phyloP scores from a whole-genome alignment of 1,139 yeast species.

The Geotrichum phurueaensis region DNA sequence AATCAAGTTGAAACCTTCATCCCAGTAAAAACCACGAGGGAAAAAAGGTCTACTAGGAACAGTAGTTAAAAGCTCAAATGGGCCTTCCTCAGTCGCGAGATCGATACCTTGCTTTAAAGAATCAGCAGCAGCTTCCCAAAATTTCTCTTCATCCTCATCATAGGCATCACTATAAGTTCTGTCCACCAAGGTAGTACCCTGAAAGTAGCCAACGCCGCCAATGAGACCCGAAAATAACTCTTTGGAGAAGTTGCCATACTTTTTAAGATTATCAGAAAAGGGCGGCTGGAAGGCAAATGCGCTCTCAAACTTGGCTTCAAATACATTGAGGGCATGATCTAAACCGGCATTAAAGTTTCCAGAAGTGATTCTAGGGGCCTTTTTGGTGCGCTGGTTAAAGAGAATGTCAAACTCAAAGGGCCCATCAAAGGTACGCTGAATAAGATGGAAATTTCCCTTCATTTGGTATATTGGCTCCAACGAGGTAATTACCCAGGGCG shows the following conservation, averaged over 20 bases:
- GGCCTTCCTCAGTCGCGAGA: constrained; percentile 29
- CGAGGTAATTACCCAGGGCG: constrained; percentile 41
- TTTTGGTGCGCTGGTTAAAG: constrained; percentile 42
- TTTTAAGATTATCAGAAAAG: constrained; percentile 39
- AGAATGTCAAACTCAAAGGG: constrained; percentile 70
- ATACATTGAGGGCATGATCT: constrained; percentile 35
- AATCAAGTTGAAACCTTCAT: constrained; percentile 90
- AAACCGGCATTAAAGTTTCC: constrained; percentile 41
- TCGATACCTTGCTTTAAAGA: constrained; percentile 21
- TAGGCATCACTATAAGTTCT: constrained; percentile 63
- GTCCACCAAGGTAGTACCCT: constrained; percentile 85
- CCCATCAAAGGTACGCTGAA: constrained; percentile 72
- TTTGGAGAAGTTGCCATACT: constrained; percentile 58
- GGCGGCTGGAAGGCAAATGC: constrained; percentile 55
- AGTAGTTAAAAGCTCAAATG: constrained; percentile 61
- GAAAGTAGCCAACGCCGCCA: constrained; percentile 85
- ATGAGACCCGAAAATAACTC: constrained; percentile 74
- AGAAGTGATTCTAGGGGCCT: constrained; percentile 33
- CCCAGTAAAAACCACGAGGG: constrained; percentile 98
- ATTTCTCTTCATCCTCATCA: constrained; percentile 41
- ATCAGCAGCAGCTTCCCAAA: constrained; percentile 31
- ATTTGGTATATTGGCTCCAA: constrained; percentile 56
- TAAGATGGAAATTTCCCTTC: constrained; percentile 70
- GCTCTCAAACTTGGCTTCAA: constrained; percentile 51
- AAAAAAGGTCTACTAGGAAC: constrained; percentile 93